Percentiles rank a stretch among this genome's conserved stretches.
phyloP scores from a whole-genome alignment of 148 eudicot species.

The Pharnaceum exiguum region DNA sequence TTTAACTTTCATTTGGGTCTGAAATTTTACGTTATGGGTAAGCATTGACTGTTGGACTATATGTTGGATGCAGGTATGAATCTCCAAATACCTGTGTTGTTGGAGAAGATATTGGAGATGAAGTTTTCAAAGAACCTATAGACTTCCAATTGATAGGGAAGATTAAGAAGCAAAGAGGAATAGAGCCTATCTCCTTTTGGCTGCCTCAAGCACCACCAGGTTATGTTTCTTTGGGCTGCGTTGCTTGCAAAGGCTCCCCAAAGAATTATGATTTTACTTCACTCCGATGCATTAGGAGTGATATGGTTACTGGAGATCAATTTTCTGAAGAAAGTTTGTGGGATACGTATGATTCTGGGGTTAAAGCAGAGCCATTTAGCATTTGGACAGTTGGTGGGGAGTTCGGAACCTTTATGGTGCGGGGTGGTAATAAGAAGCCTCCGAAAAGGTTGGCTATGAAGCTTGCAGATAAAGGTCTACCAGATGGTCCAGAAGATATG shows the following conservation, averaged over 20 bases:
- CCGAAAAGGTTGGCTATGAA: slow-evolving; percentile 81
- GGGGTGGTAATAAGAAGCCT: slow-evolving; percentile 77
- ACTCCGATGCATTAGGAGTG: slow-evolving; percentile 83
- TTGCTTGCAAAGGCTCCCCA: slow-evolving; percentile 81
- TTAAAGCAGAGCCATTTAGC: slow-evolving; percentile 60
- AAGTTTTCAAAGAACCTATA: slow-evolving; percentile 49
- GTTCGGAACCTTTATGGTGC: slow-evolving; percentile 72
- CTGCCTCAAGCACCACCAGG: slow-evolving; percentile 97
- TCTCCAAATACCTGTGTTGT: slow-evolving; percentile 78
- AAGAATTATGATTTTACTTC: slow-evolving; percentile 61
- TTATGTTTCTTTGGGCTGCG: slow-evolving; percentile 83
- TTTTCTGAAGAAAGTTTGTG: slow-evolving; percentile 82
- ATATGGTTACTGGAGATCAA: slow-evolving; percentile 82
- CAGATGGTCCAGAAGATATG: slow-evolving; percentile 72
- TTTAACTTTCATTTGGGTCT: slow-evolving; percentile 1
- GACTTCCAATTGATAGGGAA: slow-evolving; percentile 75
- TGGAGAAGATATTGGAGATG: slow-evolving; percentile 75
- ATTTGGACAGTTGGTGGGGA: slow-evolving; percentile 84
- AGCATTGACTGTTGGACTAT: neutral
- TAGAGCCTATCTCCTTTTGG: slow-evolving; percentile 76
- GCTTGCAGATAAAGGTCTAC: slow-evolving; percentile 57
- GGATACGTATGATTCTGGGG: slow-evolving; percentile 68
- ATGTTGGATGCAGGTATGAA: slow-evolving; percentile 59
- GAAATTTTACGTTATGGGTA: neutral
- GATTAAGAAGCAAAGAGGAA: slow-evolving; percentile 65